These are phyloP conservation scores for Clathrospora elynae DNA, from an alignment of 2,329 filamentous ascomycete species.

Conservation along the genomic window DNA sequence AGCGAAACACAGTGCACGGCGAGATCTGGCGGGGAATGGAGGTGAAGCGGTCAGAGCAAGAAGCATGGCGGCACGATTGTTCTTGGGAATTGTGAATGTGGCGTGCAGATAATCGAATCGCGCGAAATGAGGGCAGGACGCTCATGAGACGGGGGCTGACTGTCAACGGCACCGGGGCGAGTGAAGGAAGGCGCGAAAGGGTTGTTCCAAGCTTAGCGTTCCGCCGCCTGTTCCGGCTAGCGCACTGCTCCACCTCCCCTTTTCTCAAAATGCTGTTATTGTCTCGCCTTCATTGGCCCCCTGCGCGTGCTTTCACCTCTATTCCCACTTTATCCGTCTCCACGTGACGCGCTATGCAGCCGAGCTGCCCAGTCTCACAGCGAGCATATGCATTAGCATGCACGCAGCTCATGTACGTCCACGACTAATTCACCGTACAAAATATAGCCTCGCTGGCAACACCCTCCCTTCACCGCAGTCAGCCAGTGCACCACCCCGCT, in stretches of 20 bases:
- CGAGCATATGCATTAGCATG: slow-evolving; percentile 28
- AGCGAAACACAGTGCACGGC: slow-evolving; percentile 20
- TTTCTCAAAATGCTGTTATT: slow-evolving; percentile 23
- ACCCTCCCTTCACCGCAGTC: slow-evolving; percentile 13
- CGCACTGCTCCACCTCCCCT: slow-evolving; percentile 18
- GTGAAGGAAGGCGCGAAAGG: slow-evolving; percentile 29
- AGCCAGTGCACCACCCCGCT: slow-evolving; percentile 3
- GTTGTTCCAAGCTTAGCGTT: slow-evolving; percentile 21
- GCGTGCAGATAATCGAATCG: slow-evolving; percentile 26
- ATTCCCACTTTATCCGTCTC: slow-evolving; percentile 1
- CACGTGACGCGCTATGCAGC: slow-evolving; percentile 32
- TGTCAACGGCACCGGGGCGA: slow-evolving; percentile 30
- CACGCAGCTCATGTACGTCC: slow-evolving; percentile 31
- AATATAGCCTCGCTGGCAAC: slow-evolving; percentile 17
- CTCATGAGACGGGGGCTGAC: slow-evolving; percentile 30
- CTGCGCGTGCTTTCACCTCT: slow-evolving; percentile 18
- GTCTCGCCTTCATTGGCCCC: slow-evolving; percentile 14
- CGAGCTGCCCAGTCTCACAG: slow-evolving; percentile 12
- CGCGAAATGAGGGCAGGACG: slow-evolving; percentile 37
- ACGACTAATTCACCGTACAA: slow-evolving; percentile 23
- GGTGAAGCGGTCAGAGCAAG: slow-evolving; percentile 25
- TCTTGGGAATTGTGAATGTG: slow-evolving; percentile 21
- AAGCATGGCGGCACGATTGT: slow-evolving; percentile 27
- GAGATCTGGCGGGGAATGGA: slow-evolving; percentile 16
- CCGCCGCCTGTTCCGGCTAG: slow-evolving; percentile 20